Evolutionary conservation across 2,329 filamentous ascomycete species (phyloP).

Genomic region (Boeremia exigua): DNA sequence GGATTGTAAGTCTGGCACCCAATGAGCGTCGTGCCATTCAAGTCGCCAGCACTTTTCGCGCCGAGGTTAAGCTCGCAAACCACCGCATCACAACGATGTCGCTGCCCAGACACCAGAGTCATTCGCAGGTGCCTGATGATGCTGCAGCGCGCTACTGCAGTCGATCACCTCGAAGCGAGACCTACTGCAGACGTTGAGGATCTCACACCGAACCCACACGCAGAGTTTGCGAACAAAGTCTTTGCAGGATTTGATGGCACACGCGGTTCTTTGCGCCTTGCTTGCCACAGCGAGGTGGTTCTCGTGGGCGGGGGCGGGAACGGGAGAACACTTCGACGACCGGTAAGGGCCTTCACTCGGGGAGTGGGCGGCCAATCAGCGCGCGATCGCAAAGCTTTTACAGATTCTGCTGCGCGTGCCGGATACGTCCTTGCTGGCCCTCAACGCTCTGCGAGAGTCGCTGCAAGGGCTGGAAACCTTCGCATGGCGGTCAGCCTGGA

Average conservation of each 20-base stretch:
- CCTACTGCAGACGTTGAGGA: background rate
- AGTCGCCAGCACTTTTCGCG: no score
- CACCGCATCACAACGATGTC: no score
- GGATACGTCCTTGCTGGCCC: background rate
- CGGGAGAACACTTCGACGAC: background rate
- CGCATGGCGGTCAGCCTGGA: constrained; percentile 3
- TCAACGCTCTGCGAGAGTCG: background rate
- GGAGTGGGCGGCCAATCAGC: constrained; percentile 3
- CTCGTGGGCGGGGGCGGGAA: constrained; percentile 1
- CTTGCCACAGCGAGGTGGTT: constrained; percentile 10
- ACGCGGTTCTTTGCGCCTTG: background rate
- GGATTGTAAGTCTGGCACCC: no score
- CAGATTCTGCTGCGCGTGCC: background rate
- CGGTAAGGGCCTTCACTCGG: constrained; percentile 9
- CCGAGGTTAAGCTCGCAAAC: background rate
- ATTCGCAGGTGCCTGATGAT: no score
- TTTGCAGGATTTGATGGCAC: constrained; percentile 5
- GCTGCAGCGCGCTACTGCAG: background rate
- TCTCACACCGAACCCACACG: constrained; percentile 1
- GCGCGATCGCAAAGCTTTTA: constrained; percentile 8
- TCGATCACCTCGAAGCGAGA: background rate
- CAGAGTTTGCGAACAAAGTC: constrained; percentile 5
- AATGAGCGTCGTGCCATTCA: no score
- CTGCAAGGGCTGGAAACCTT: background rate
- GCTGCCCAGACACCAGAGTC: no score